These are phyloP conservation scores for Vitis labrusca DNA, from an alignment of 164 flowering plant genomes.

Conservation along the genomic window DNA sequence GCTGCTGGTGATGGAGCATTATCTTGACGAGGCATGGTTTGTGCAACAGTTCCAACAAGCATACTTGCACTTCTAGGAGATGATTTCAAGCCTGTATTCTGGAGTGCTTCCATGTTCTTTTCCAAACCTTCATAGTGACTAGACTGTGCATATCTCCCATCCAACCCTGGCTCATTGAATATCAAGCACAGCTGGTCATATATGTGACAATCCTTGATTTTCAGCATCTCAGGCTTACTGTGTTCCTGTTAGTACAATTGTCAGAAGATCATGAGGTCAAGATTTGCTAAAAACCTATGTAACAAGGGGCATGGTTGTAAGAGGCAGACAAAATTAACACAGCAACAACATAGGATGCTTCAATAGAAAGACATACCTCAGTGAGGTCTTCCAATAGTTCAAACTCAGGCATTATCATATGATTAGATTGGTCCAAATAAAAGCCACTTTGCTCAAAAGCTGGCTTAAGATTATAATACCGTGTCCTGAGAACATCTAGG, in stretches of 20 bases:
- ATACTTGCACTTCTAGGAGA: neutral
- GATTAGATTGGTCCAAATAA: conserved; percentile 5
- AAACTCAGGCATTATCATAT: conserved; percentile 13
- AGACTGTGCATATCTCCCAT: conserved; percentile 11
- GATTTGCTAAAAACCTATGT: neutral
- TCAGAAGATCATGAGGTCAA: neutral
- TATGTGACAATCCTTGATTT: conserved; percentile 14
- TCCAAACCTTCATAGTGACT: conserved; percentile 10
- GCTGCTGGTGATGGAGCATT: conserved; percentile 1
- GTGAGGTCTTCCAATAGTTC: conserved; percentile 12
- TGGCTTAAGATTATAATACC: conserved; percentile 15
- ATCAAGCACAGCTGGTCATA: conserved; percentile 14
- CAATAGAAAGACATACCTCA: conserved; percentile 7
- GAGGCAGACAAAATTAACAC: neutral
- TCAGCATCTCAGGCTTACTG: conserved; percentile 1
- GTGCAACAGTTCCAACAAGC: neutral
- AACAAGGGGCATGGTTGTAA: neutral
- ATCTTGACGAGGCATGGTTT: neutral
- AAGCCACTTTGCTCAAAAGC: conserved; percentile 10
- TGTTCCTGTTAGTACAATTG: conserved; percentile 3
- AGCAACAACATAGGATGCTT: neutral
- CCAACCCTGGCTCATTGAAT: conserved; percentile 3
- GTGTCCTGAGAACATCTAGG: conserved; percentile 14
- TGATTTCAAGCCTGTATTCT: neutral
- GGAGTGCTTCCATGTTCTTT: neutral